These are phyloP conservation scores for Conoideocrella luteorostrata DNA, from an alignment of 2,329 filamentous ascomycete species.

Conservation along the genomic window DNA sequence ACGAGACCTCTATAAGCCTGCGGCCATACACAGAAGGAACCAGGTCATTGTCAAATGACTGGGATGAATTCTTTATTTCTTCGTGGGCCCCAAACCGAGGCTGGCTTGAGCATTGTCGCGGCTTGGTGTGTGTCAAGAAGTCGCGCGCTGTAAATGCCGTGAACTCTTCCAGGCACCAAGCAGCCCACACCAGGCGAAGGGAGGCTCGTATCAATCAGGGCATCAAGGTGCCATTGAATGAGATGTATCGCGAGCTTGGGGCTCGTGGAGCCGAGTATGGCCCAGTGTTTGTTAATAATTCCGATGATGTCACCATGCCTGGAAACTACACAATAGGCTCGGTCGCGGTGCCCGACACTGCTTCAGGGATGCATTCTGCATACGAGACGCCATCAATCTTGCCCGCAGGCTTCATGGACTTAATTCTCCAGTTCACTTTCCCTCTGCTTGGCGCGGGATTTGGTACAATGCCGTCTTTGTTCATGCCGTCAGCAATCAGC, in stretches of 20 bases:
- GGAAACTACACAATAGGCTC: conserved; percentile 17
- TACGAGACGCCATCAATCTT: conserved; percentile 37
- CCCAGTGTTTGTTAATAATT: conserved; percentile 14
- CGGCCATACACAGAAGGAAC: conserved; percentile 22
- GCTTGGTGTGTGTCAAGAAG: conserved; percentile 36
- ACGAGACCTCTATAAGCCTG: conserved; percentile 20
- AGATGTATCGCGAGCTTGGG: conserved; percentile 21
- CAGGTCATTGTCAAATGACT: conserved; percentile 32
- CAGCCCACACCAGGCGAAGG: conserved; percentile 10
- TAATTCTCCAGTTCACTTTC: conserved; percentile 34
- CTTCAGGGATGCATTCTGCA: conserved; percentile 35
- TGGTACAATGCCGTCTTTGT: conserved; percentile 24
- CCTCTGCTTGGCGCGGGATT: conserved; percentile 29
- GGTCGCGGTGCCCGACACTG: conserved; percentile 36
- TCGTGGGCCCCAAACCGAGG: conserved; percentile 44
- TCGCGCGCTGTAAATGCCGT: conserved; percentile 15
- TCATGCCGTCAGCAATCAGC: conserved; percentile 29
- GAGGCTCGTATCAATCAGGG: not conserved
- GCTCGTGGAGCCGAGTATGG: conserved; percentile 19
- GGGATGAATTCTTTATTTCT: conserved; percentile 51
- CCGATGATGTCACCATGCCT: conserved; percentile 9
- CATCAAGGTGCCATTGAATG: conserved; percentile 11
- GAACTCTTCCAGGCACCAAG: not conserved
- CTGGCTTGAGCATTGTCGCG: conserved; percentile 54
- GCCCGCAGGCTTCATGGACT: conserved; percentile 41